phyloP scores from a whole-genome alignment of 345 rosid genomes.

The Heritiera littoralis region DNA sequence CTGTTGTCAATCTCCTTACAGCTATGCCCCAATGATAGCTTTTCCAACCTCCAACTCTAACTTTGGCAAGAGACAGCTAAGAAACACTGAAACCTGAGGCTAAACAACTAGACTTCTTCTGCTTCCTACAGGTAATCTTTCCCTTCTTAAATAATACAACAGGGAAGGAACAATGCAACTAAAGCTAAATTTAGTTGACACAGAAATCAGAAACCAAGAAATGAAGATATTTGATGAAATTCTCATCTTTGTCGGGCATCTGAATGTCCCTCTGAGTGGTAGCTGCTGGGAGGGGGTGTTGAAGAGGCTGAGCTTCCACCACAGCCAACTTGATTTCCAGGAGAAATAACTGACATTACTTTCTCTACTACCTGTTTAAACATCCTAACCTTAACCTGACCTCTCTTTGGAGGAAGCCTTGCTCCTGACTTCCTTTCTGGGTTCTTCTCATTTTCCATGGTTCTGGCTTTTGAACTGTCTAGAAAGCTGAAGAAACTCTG shows the following conservation, averaged over 20 bases:
- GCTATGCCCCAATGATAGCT: neutral
- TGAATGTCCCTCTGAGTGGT: constrained; percentile 4
- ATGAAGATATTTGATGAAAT: neutral
- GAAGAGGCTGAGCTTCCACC: neutral
- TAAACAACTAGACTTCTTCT: neutral
- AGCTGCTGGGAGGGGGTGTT: constrained; percentile 8
- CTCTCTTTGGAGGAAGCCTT: constrained; percentile 26
- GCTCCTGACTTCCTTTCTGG: constrained; percentile 3
- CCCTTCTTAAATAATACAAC: neutral
- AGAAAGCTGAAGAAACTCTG: constrained; percentile 15
- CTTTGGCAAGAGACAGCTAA: neutral
- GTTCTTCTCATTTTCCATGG: constrained; percentile 13
- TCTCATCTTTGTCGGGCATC: neutral
- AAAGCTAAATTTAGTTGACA: neutral
- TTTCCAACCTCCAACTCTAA: neutral
- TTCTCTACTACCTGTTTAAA: constrained; percentile 2
- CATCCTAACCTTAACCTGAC: constrained; percentile 23
- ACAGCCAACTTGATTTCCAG: neutral
- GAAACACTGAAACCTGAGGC: neutral
- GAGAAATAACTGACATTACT: neutral
- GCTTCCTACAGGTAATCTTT: neutral
- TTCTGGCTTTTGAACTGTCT: neutral
- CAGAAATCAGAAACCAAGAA: neutral
- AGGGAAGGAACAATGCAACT: neutral
- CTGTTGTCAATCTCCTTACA: neutral